A percentile compares a stretch with the other conserved stretches of the same genome.
phyloP scores from a whole-genome alignment of 768 basidiomycete genomes.

The Chalciporus chontae region DNA sequence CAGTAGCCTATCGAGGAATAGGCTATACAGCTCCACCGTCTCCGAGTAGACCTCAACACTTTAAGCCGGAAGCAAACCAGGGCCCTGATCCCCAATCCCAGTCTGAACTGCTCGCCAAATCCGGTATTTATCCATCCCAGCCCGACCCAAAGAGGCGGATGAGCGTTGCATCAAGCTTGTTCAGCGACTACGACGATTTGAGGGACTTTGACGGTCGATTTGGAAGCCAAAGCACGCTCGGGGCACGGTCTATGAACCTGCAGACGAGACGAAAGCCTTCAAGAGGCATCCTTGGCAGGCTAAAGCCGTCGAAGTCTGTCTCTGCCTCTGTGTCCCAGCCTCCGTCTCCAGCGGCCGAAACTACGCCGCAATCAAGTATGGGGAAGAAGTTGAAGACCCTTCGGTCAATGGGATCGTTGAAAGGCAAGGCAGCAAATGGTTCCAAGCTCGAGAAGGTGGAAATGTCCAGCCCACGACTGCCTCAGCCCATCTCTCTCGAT shows the following conservation, averaged over 20 bases:
- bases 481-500: constrained; percentile 52
- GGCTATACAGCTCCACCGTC: constrained; percentile 60
- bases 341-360: constrained; percentile 42
- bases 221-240: constrained; percentile 74
- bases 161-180: constrained; percentile 67
- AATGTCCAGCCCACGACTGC: constrained; percentile 49
- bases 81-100: constrained; percentile 22
- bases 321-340: constrained; percentile 43
- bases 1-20: constrained; percentile 80
- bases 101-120: constrained; percentile 16
- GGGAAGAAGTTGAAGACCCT: constrained; percentile 66
- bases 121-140: constrained; percentile 27
- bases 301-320: constrained; percentile 45
- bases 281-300: constrained; percentile 59
- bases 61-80: constrained; percentile 16
- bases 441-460: constrained; percentile 36
- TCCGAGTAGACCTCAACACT: constrained; percentile 28
- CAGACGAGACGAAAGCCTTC: constrained; percentile 57
- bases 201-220: constrained; percentile 85
- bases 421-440: constrained; percentile 41
- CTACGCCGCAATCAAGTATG: constrained; percentile 27
- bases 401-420: constrained; percentile 79
- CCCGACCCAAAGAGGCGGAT: constrained; percentile 52
- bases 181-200: constrained; percentile 87
- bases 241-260: constrained; percentile 38